Evolutionary conservation across 805 yeast genomes (phyloP), one percentile per base, ranked within the genome.

Genomic region (Deakozyma indianensis): DNA sequence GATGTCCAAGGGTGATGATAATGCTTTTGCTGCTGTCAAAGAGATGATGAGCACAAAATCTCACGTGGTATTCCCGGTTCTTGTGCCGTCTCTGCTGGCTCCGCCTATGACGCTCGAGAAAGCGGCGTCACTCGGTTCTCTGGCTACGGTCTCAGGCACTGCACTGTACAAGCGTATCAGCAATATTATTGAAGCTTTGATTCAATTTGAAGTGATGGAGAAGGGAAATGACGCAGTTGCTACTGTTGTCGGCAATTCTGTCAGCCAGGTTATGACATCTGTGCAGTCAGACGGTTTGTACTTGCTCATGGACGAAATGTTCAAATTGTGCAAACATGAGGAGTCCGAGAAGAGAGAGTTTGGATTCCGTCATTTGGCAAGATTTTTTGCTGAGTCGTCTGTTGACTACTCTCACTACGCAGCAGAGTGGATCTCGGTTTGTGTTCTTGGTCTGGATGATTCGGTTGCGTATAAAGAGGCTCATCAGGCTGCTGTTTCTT

Each of bases 31-130:
- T 45, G 98, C 97, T 4, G 71, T 92, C 52, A 80, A 82, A 64
- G 96, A 88, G 58, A 82, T 92, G 54, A 84, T 90, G 94, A 75
- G 92, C 9, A 79, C 87, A 2, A 85, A 84, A 56, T 74, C 96
- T 4, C 94, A 85, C 48, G 80, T 84, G 2, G 84, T 94, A 47
- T 87, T 94, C 87, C 96, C 97, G 43, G 82, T 85, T 42, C 73
- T 92, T 59, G 72, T 90, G 48, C 96, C 97, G 41, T 75, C 94
- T 0, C 71, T 92, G 57, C 69, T 90, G 57, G 61, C 77, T 3
- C 79, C 86, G 4, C 96, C 96, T 15, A 78, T 88, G 46, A 85
- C 84, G 53, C 69, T 77, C 0, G 80, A 80, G 66, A 85, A 87
- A 65, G 94, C 95, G n/a, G 71, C 74, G 45, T 94, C 96, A 2